Evolutionary conservation across 345 rosid species (phyloP), one percentile per base, ranked within the genome.

Genomic region (Hibiscus tridactylites): DNA sequence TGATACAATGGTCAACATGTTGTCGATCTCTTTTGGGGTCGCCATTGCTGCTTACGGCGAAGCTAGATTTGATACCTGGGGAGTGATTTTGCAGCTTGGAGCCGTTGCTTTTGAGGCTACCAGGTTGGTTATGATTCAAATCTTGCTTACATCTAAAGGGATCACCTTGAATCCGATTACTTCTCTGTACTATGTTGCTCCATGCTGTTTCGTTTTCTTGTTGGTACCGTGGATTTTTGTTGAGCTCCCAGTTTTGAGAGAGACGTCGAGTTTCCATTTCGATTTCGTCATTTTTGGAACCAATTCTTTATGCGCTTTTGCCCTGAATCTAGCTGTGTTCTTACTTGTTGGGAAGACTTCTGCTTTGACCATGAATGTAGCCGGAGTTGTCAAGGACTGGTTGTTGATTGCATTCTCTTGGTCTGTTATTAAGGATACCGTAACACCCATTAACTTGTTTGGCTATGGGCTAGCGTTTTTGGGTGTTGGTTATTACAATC

Each of bases 321-420:
- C 97, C 0, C 71, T 94, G 85, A 94, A 94, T 74, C 91, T 91
- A 0, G 98, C 97, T 3, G 98, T 94, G 77, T 94, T 94, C 85
- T 79, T 94, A 71, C 91, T 94, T 8, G 97, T 94, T 8, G 98
- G 98, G 5, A 94, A 94, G 78, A 94, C 98, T 12, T 94, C 98
- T 0, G 98, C 98, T 11, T 78, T 94, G 79, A 91, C 98, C 4
- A 94, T 94, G 98, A 94, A 94, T 77, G 98, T 94, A 50, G 98
- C 98, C 49, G 98, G 98, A 59, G 97, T 93, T 6, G 98, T 93
- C 1, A 93, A 93, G 80, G 98, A 93, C 72, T 93, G 97, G 98
- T 70, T 94, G 15, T 77, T 94, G 87, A 94, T 94, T 24, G 98
- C 98, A 0, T 94, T 94, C 74, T 94, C 98, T 0, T 94, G 98